phyloP scores from a whole-genome alignment of 805 yeast genomes.

The Candida boidinii region DNA sequence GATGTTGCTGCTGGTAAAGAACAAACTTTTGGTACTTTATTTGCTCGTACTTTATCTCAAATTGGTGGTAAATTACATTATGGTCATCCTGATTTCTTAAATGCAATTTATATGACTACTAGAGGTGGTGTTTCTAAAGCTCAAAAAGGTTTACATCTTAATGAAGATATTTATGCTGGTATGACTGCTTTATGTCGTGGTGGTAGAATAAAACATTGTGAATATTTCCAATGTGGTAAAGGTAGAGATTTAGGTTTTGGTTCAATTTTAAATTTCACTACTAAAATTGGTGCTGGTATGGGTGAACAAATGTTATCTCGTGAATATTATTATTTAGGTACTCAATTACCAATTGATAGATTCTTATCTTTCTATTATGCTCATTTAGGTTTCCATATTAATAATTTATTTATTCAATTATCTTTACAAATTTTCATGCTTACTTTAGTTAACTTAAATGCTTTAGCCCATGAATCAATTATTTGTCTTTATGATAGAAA shows the following conservation, averaged over 20 bases:
- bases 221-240: constrained; percentile 84
- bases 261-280: constrained; percentile 76
- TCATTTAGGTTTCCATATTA: constrained; percentile 81
- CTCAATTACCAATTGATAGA: constrained; percentile 73
- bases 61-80: constrained; percentile 82
- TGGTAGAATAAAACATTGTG: constrained; percentile 83
- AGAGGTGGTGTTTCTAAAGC: constrained; percentile 88
- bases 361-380: constrained; percentile 80
- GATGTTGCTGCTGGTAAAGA: constrained; percentile 90
- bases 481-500: constrained; percentile 59
- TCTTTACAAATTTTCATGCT: constrained; percentile 68
- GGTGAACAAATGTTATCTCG: constrained; percentile 84
- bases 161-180: constrained; percentile 86
- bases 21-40: constrained; percentile 81
- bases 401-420: constrained; percentile 68
- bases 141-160: constrained; percentile 76
- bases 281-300: constrained; percentile 90
- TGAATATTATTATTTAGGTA: constrained; percentile 75
- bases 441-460: constrained; percentile 59
- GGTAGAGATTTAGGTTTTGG: constrained; percentile 88
- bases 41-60: constrained; percentile 76
- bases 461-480: constrained; percentile 66
- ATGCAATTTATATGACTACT: constrained; percentile 68
- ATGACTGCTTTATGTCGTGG: constrained; percentile 79
- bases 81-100: constrained; percentile 84